A percentile compares a stretch with the other conserved stretches of the same genome.
Evolutionary conservation across 2,329 filamentous ascomycete species (phyloP).

Genomic region (Cytospora piceae): DNA sequence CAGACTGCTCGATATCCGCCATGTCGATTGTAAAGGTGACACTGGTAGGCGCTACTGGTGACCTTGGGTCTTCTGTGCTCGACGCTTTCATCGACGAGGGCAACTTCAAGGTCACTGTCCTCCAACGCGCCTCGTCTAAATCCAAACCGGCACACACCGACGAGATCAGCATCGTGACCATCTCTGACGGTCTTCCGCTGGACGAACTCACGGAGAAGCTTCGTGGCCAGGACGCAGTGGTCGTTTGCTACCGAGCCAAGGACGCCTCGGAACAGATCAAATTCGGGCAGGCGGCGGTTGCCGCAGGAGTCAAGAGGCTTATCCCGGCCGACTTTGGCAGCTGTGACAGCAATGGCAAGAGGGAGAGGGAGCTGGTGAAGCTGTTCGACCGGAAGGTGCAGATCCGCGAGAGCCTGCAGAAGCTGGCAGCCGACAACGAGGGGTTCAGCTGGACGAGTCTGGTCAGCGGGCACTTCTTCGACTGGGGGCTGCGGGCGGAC

Average conservation of each 20-base stretch:
- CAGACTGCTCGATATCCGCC: not conserved
- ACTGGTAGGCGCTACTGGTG: slow-evolving; percentile 45
- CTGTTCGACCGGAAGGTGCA: slow-evolving; percentile 42
- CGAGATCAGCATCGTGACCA: slow-evolving; percentile 33
- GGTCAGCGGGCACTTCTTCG: slow-evolving; percentile 47
- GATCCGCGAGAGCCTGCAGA: slow-evolving; percentile 40
- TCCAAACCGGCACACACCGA: slow-evolving; percentile 33
- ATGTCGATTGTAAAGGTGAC: slow-evolving; percentile 43
- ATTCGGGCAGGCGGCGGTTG: slow-evolving; percentile 43
- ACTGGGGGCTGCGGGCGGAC: slow-evolving; percentile 44
- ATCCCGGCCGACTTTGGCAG: slow-evolving; percentile 48
- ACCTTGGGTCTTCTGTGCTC: slow-evolving; percentile 42
- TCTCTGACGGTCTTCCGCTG: slow-evolving; percentile 39
- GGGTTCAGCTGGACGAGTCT: slow-evolving; percentile 45
- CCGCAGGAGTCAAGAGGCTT: slow-evolving; percentile 42
- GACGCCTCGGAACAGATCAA: slow-evolving; percentile 40
- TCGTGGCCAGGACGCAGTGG: slow-evolving; percentile 42
- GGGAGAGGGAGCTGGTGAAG: slow-evolving; percentile 42
- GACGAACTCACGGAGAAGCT: slow-evolving; percentile 39
- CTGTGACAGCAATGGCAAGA: slow-evolving; percentile 42
- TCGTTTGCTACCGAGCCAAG: slow-evolving; percentile 41
- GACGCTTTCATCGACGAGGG: slow-evolving; percentile 38
- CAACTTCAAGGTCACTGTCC: slow-evolving; percentile 39
- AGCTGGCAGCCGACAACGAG: slow-evolving; percentile 33
- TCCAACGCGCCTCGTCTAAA: slow-evolving; percentile 41